These are phyloP conservation scores for Yamadazyma songkhlaensis DNA, from an alignment of 1,139 yeast genomes.

Conservation along the genomic window DNA sequence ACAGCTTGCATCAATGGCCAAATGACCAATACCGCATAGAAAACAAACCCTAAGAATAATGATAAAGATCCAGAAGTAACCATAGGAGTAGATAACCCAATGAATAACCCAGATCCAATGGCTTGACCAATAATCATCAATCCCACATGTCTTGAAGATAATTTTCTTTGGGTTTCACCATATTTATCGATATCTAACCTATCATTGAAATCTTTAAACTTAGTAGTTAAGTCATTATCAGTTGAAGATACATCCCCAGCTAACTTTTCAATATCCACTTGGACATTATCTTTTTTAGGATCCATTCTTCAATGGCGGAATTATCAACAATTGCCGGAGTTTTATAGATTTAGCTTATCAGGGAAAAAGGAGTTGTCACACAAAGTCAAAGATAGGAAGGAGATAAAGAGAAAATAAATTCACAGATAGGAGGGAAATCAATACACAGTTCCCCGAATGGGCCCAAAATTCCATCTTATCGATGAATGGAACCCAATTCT, in stretches of 20 bases:
- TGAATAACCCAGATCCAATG: slow-evolving; percentile 48
- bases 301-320: background rate
- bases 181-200: slow-evolving; percentile 28
- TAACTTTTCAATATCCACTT: slow-evolving; percentile 24
- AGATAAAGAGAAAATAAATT: no score
- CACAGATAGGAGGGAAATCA: no score
- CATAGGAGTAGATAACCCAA: slow-evolving; percentile 34
- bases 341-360: no score
- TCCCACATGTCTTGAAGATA: slow-evolving; percentile 44
- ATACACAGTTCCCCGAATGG: no score
- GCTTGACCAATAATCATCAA: slow-evolving; percentile 51
- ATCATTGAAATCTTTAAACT: slow-evolving; percentile 31
- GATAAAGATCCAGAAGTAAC: slow-evolving; percentile 35
- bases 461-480: no score
- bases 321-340: no score
- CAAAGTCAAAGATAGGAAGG: no score
- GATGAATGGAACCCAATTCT: no score
- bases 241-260: background rate
- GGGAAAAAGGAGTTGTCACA: no score
- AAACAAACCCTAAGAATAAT: slow-evolving; percentile 33
- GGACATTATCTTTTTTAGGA: slow-evolving; percentile 1
- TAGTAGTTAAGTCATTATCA: slow-evolving; percentile 11
- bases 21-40: slow-evolving; percentile 32
- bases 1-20: slow-evolving; percentile 42
- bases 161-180: slow-evolving; percentile 36